phyloP scores from a whole-genome alignment of 2,329 filamentous ascomycete species.

The Aspergillus fumigatiaffinis region DNA sequence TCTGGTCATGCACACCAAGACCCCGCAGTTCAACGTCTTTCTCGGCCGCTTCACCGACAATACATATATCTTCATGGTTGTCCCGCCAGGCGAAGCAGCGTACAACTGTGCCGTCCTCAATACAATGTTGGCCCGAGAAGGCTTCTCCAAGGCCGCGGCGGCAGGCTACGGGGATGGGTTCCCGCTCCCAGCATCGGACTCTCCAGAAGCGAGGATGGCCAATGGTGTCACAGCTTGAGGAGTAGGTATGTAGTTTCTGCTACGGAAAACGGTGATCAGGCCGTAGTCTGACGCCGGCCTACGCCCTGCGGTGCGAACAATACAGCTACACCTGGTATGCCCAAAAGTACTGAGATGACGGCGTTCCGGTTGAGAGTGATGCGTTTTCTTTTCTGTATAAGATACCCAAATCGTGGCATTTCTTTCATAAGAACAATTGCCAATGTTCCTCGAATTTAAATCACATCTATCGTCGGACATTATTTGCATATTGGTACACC shows the following conservation, averaged over 20 bases:
- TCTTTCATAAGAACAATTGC: background rate
- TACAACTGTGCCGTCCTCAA: constrained; percentile 91
- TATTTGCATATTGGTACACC: background rate
- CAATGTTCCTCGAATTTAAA: background rate
- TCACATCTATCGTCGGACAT: background rate
- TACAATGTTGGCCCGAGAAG: constrained; percentile 77
- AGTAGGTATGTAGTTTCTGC: background rate
- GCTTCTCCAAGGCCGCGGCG: constrained; percentile 65
- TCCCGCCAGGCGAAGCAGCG: constrained; percentile 84
- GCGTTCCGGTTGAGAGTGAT: constrained; percentile 2
- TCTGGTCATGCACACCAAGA: constrained; percentile 47
- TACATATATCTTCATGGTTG: constrained; percentile 88
- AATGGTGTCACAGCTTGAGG: constrained; percentile 3
- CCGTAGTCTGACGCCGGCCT: background rate
- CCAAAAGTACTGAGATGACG: constrained; percentile 2
- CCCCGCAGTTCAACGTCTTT: constrained; percentile 79
- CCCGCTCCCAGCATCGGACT: constrained; percentile 34
- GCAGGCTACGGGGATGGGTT: constrained; percentile 40
- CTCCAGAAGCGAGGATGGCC: constrained; percentile 17
- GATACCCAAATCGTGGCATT: background rate
- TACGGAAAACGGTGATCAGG: background rate
- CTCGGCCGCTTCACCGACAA: constrained; percentile 95
- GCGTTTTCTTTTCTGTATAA: background rate
- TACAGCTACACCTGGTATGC: background rate
- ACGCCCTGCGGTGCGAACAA: too few relatives aligned